These are phyloP conservation scores for Coemansia sp. DNA, from an alignment of 192 early-diverging fungal genomes.

Conservation along the genomic window DNA sequence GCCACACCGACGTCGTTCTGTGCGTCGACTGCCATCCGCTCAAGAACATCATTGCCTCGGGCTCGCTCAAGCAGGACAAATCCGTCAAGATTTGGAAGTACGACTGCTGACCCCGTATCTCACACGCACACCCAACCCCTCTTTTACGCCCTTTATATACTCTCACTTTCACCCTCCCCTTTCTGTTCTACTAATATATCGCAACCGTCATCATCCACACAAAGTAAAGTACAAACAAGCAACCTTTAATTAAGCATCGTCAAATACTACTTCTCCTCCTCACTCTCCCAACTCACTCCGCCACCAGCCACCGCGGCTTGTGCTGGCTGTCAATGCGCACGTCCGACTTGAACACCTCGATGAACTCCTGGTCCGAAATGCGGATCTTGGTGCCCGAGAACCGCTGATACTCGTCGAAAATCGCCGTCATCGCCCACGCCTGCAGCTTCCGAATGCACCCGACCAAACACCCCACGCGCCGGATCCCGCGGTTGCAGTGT, in stretches of 20 bases:
- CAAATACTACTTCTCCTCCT: background rate
- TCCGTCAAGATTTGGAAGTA: constrained; percentile 81
- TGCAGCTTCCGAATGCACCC: constrained; percentile 93
- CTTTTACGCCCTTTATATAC: no score
- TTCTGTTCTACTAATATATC: no score
- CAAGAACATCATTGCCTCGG: constrained; percentile 93
- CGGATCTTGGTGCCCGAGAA: constrained; percentile 89
- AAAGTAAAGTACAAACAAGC: no score
- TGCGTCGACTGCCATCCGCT: constrained; percentile 92
- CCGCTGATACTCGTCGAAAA: constrained; percentile 95
- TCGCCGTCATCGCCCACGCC: constrained; percentile 93
- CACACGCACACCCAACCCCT: no score
- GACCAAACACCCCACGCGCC: constrained; percentile 90
- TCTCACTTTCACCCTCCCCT: no score
- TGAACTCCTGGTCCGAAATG: constrained; percentile 92
- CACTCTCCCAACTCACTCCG: no score
- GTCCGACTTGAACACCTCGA: constrained; percentile 37
- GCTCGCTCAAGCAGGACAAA: constrained; percentile 87
- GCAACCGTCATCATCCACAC: no score
- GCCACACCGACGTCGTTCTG: constrained; percentile 91
- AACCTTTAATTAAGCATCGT: background rate
- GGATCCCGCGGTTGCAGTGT: constrained; percentile 94
- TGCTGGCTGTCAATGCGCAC: constrained; percentile 25
- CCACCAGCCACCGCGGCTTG: constrained; percentile 27
- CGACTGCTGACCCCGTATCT: constrained; percentile 45